Base-by-base conservation (phyloP, 495 filamentous ascomycete species). In the Rhypophila decipiens region DNA sequence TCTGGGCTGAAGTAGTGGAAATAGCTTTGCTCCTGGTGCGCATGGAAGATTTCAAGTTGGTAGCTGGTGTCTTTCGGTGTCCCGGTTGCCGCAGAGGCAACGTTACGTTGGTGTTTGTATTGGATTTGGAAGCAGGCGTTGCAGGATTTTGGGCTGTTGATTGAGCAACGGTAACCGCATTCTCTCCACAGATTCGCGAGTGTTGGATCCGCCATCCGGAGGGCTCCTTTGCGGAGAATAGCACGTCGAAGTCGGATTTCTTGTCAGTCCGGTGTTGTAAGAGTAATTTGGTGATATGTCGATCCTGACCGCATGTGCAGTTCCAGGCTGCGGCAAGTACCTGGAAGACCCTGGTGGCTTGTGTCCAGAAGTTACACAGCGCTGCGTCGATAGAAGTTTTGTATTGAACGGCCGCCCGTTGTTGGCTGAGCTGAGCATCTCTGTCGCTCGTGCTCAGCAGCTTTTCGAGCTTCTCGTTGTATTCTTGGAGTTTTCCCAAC, bases 261-360 rank as follows among this genome's bases (percentile, higher is more conserved):
- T 46, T 46, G 12, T 20, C 47, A 17, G 50, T 64, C 21, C 58
- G 53, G 53, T 69, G 63, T 18, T 64, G 56, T 11, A 69, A 46
- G 4, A 61, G 37, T 2, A 69, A 47, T 13, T 59, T 64, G 11
- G 58, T 60, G n/a, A 64, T 66, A 2, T 37, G 42, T 31, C 13
- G 27, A 13, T 31, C 27, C 13, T 13, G 27, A n/a, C n/a, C n/a
- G 27, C 27, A 31, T 7, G 27, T 7, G 23, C 60, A 67, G 4
- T 44, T 36, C 64, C 64, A 69, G 15, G 62, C 53, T 4, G 24
- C 34, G 1, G 39, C 18, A 2, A 53, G 34, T 0, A 40, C 45
- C 3, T 24, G 24, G 34, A 47, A 53, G 18, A 53, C 24, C 3
- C 1, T 38, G 15, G 24, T 20, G 1, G 45, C 50, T 11, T 39